Evolutionary conservation across 2,329 filamentous ascomycete genomes (phyloP).

Genomic region (Sphaerulina vaccinii): DNA sequence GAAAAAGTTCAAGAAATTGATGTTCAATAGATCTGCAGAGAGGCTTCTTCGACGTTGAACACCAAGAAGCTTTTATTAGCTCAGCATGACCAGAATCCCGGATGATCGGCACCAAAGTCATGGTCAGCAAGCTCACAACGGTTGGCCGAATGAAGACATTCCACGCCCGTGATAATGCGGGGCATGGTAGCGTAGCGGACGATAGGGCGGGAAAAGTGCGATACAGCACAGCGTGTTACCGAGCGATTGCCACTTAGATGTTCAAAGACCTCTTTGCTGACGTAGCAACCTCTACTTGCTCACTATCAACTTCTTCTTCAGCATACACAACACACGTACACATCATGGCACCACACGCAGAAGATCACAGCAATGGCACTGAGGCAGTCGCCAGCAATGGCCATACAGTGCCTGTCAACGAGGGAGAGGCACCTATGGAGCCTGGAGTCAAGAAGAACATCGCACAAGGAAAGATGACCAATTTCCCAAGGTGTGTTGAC

Average conservation of each 20-base stretch:
- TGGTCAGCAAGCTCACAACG: neutral
- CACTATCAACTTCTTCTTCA: neutral
- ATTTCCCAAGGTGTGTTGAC: slow-evolving; percentile 30
- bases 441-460: slow-evolving; percentile 36
- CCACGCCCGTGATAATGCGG: slow-evolving; percentile 9
- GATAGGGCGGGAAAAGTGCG: slow-evolving; percentile 2
- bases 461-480: slow-evolving; percentile 33
- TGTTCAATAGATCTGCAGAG: too few relatives aligned
- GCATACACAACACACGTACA: neutral
- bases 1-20: too few relatives aligned
- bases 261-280: neutral
- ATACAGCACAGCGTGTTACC: slow-evolving; percentile 2
- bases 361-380: slow-evolving; percentile 17
- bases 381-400: slow-evolving; percentile 27
- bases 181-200: neutral
- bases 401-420: slow-evolving; percentile 31
- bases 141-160: neutral
- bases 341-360: slow-evolving; percentile 37
- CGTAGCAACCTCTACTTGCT: neutral
- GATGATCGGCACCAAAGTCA: neutral
- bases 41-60: too few relatives aligned
- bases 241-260: slow-evolving; percentile 6
- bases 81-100: too few relatives aligned
- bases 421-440: slow-evolving; percentile 34
- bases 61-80: too few relatives aligned